Percentiles rank a stretch among this genome's conserved stretches.
phyloP scores from a whole-genome alignment of 805 yeast species.

The Metschnikowia orientalis region DNA sequence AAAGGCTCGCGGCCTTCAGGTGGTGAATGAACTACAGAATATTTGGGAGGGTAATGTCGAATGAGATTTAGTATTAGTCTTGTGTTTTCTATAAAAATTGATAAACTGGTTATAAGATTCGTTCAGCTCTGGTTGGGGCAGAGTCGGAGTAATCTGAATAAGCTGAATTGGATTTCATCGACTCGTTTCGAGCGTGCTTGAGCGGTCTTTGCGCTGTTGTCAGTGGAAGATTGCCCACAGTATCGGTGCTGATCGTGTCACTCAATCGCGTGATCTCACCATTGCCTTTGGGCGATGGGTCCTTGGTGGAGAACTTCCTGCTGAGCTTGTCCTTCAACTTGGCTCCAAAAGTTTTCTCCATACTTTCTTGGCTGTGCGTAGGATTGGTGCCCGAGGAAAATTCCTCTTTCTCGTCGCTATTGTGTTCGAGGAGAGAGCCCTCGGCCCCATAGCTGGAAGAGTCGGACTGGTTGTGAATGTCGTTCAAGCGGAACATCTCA shows the following conservation, averaged over 20 bases:
- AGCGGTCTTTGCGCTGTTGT: slow-evolving; percentile 8
- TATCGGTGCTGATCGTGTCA: slow-evolving; percentile 12
- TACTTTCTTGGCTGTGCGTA: slow-evolving; percentile 1
- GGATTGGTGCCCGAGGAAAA: slow-evolving; percentile 3
- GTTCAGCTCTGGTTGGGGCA: slow-evolving; percentile 13
- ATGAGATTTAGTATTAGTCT: not conserved
- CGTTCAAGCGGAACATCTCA: slow-evolving; percentile 52
- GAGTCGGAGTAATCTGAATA: slow-evolving; percentile 13
- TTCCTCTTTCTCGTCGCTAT: slow-evolving; percentile 4
- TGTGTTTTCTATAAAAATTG: slow-evolving; percentile 5
- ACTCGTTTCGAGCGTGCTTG: slow-evolving; percentile 10
- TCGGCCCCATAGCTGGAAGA: slow-evolving; percentile 4
- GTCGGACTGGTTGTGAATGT: slow-evolving; percentile 14
- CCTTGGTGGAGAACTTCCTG: slow-evolving; percentile 8
- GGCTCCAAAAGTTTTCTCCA: slow-evolving; percentile 11
- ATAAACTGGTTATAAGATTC: slow-evolving; percentile 11
- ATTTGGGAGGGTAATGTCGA: slow-evolving; percentile 9
- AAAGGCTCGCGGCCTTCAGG: slow-evolving; percentile 6
- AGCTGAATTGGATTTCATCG: slow-evolving; percentile 12
- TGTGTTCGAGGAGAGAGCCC: not conserved
- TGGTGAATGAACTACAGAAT: slow-evolving; percentile 7
- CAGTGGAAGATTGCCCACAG: slow-evolving; percentile 3
- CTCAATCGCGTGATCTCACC: slow-evolving; percentile 14
- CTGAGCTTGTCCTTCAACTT: slow-evolving; percentile 13
- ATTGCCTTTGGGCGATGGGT: not conserved